Base-by-base conservation (phyloP, 1,284 basidiomycete genomes). In the Fomitopsis palustris region DNA sequence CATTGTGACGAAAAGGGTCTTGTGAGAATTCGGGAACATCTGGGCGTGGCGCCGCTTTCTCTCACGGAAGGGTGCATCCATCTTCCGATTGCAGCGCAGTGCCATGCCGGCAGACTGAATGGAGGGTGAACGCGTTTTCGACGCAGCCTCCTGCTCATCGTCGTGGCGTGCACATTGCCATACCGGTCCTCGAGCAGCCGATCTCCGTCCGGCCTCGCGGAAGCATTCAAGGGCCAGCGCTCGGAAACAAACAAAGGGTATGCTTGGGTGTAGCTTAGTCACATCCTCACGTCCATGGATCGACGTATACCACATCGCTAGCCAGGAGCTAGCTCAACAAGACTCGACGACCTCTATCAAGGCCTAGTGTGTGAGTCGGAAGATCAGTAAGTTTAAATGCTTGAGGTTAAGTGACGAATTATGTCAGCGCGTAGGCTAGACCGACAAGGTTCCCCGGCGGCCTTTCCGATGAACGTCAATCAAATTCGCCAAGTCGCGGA, bases 371-470 rank as follows among this genome's bases (percentile, higher is more conserved):
- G 23, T 6, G 41, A 31, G 41, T 9, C 25, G 54, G 43, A 31
- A 31, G 16, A 56, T 51, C 45, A 49, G 31, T 4, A 21, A 31
- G 45, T 41, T 38, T 31, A 53, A 53, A 57, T 16, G 56, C 56
- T 57, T 57, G 56, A 57, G 56, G 56, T 43, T 39, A 57, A 57
- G 37, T 41, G 56, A 53, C 56, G 7, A 29, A 41, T 49, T 42
- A 52, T 31, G 55, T 57, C 35, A 56, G 55, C n/a, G 31, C 2
- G 3, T 51, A 23, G 27, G 5, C 47, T 7, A 14, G 27, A 10
- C 27, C 27, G 39, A 42, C 8, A n/a, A 29, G 25, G 25, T 25
- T 47, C 45, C 25, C 45, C 23, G 21, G 43, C 21, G 21, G 43
- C 19, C 16, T 25, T 25, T 23, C 25, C 45, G 12, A 23, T 31